Base-by-base conservation (phyloP, 1,284 basidiomycete genomes). In the Puccinia horiana region DNA sequence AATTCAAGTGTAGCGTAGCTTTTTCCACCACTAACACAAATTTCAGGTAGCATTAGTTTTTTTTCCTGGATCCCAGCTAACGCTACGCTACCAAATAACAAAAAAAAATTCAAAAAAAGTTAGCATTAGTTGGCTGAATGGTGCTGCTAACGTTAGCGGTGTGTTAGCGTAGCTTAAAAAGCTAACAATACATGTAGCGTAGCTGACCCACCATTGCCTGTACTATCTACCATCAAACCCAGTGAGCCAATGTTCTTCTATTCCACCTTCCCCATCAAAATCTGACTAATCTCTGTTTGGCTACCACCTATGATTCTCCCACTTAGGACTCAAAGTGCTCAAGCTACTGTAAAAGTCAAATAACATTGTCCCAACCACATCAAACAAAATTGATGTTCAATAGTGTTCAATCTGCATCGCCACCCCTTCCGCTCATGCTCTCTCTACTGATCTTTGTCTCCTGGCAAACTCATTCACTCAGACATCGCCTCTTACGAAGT, bases 401-500 rank as follows among this genome's bases (percentile, higher is more conserved):
- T 26, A 42, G 8, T 58, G 74, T 76, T 1, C 74, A 1, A 56
- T 35, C 14, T 76, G 52, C 54, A 20, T 58, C 5, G 49, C 0
- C 11, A n/a, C 11, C 6, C 32, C 6, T 76, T 76, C 23, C 14
- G 6, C 0, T 56, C 47, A 0, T n/a, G 29, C 0, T 8, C 18
- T 0, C 26, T 2, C 2, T 76, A 76, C 20, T 2, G 74, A 0
- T 52, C 74, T 8, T 0, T 0, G 2, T 16, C 18, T 20, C 37
- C 37, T 18, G 74, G 74, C 11, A 20, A 75, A 5, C 47, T 75
- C 4, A 75, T 75, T 3, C 72, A 75, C 8, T 75, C 72, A 8
- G 72, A 75, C 54, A 3, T 29, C 32, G 26, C 5, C 52, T 3
- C 40, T 2, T 20, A 4, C 29, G 6, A 35, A 29, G 4, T 58